Conservation (phyloP, 2,329 filamentous ascomycete species). For the Pseudomassariella vexata region DNA sequence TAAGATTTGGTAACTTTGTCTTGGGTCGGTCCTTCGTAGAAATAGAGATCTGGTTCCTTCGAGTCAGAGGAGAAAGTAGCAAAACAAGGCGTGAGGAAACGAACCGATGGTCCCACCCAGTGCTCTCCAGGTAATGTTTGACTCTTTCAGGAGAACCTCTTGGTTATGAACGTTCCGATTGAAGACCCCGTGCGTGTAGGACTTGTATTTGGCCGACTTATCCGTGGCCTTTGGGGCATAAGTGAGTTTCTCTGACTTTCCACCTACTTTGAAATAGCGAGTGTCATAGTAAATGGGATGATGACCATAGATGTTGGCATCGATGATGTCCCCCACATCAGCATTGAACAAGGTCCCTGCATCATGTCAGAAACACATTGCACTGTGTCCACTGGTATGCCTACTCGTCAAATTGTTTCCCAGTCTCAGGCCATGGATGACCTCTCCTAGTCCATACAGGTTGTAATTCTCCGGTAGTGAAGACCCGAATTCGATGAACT, state of each 20-base stretch:
- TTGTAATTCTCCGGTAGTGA: slow-evolving; percentile 66
- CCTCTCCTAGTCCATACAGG: slow-evolving; percentile 68
- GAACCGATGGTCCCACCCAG: slow-evolving; percentile 63
- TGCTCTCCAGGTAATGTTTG: slow-evolving; percentile 65
- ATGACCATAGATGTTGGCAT: slow-evolving; percentile 66
- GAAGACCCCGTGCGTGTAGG: slow-evolving; percentile 71
- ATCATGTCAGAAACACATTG: not conserved
- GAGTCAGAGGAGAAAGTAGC: no score
- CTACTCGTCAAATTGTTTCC: slow-evolving; percentile 67
- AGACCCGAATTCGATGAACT: slow-evolving; percentile 70
- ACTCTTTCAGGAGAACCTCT: slow-evolving; percentile 60
- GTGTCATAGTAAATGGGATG: slow-evolving; percentile 80
- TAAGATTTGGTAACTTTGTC: slow-evolving; percentile 66
- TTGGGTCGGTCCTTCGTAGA: slow-evolving; percentile 68
- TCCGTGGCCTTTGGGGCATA: slow-evolving; percentile 51
- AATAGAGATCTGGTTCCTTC: slow-evolving; percentile 64
- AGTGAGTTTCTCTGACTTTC: slow-evolving; percentile 37
- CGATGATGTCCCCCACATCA: slow-evolving; percentile 60
- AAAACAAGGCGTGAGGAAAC: no score
- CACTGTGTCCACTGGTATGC: no score
- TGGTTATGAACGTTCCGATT: slow-evolving; percentile 71
- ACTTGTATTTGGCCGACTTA: slow-evolving; percentile 50
- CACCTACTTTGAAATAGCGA: slow-evolving; percentile 59
- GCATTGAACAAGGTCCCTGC: slow-evolving; percentile 51
- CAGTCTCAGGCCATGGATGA: slow-evolving; percentile 65